phyloP scores from a whole-genome alignment of 306 rosid species.

The Herpetospermum pedunculosum region DNA sequence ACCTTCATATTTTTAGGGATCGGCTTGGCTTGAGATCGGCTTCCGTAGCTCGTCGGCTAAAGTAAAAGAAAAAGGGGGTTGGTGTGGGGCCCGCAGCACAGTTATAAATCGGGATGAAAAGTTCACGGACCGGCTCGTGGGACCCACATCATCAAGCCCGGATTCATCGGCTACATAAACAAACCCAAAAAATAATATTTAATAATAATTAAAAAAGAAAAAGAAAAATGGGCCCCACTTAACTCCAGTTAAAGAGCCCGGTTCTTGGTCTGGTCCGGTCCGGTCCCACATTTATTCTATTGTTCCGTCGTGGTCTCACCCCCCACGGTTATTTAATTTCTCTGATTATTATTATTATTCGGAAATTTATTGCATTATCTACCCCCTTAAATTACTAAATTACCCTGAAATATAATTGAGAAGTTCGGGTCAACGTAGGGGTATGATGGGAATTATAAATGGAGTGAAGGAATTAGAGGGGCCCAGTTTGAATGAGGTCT shows the following conservation, averaged over 20 bases:
- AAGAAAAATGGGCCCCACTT: constrained; percentile 10
- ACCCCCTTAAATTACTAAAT: not conserved
- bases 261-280: constrained; percentile 4
- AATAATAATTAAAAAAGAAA: not conserved
- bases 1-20: too few relatives aligned
- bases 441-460: not conserved
- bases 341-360: not conserved
- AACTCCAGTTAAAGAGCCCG: constrained; percentile 15
- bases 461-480: not conserved
- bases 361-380: not conserved
- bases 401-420: not conserved
- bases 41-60: too few relatives aligned
- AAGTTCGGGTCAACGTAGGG: not conserved
- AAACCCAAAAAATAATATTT: not conserved
- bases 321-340: constrained; percentile 7
- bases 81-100: not conserved
- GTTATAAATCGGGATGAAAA: not conserved
- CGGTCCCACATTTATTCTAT: constrained; percentile 13
- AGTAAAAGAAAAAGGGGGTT: too few relatives aligned
- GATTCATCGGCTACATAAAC: constrained; percentile 6
- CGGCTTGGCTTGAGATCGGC: too few relatives aligned
- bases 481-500: not conserved
- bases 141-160: not conserved
- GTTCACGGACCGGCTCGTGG: constrained; percentile 23
- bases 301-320: not conserved